phyloP scores from a whole-genome alignment of 2,329 filamentous ascomycete genomes.

The Trichoderma sp. region DNA sequence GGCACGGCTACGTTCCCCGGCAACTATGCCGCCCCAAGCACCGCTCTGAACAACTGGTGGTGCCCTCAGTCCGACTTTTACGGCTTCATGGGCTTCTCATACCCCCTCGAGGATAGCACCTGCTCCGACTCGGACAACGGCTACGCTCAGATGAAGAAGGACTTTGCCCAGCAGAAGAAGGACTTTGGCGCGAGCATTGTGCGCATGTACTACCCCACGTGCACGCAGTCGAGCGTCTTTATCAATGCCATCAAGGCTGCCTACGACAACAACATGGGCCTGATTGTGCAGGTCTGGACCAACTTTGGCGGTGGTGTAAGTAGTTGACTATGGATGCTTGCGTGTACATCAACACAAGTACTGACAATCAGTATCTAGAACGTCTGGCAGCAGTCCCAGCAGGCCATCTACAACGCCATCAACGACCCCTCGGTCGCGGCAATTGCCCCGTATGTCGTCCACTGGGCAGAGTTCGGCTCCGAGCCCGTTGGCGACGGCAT shows the following conservation, averaged over 20 bases:
- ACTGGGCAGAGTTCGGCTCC: slow-evolving; percentile 30
- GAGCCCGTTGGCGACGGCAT: slow-evolving; percentile 32
- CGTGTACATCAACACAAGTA: neutral
- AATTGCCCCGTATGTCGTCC: slow-evolving; percentile 29
- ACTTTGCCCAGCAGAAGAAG: slow-evolving; percentile 30
- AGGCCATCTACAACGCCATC: slow-evolving; percentile 29
- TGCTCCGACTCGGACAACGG: slow-evolving; percentile 26
- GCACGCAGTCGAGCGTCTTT: slow-evolving; percentile 28
- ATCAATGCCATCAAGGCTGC: slow-evolving; percentile 30
- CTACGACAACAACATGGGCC: slow-evolving; percentile 29
- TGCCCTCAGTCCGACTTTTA: slow-evolving; percentile 29
- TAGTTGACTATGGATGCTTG: neutral
- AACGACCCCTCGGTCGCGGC: slow-evolving; percentile 26
- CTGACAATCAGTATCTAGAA: slow-evolving; percentile 1
- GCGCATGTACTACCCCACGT: slow-evolving; percentile 31
- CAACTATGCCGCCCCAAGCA: slow-evolving; percentile 22
- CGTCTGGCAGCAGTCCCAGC: slow-evolving; percentile 29
- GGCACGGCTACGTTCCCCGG: slow-evolving; percentile 26
- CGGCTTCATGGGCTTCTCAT: slow-evolving; percentile 30
- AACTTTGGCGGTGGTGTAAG: slow-evolving; percentile 30
- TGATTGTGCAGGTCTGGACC: slow-evolving; percentile 31
- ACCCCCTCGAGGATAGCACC: slow-evolving; percentile 29
- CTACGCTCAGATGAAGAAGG: slow-evolving; percentile 28
- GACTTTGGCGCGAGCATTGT: slow-evolving; percentile 30
- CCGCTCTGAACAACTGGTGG: slow-evolving; percentile 28